phyloP scores from a whole-genome alignment of 768 basidiomycete species.

The Pleurotus pulmonarius region DNA sequence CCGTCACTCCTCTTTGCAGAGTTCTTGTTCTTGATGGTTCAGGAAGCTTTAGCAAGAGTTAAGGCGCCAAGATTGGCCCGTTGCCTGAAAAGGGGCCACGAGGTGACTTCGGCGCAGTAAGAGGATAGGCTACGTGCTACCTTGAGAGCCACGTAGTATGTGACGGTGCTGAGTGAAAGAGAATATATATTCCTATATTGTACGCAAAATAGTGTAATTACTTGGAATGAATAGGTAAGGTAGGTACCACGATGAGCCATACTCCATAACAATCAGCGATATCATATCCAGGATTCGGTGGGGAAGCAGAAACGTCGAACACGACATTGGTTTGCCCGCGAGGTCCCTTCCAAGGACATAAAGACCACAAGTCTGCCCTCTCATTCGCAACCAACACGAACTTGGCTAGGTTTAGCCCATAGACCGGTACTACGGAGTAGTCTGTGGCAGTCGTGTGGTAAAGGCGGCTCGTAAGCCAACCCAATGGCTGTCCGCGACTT shows the following conservation, averaged over 20 bases:
- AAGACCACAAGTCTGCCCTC: conserved; percentile 30
- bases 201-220: too few species aligned
- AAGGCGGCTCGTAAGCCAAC: conserved; percentile 32
- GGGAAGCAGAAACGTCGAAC: conserved; percentile 26
- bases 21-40: too few species aligned
- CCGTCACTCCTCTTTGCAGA: not conserved
- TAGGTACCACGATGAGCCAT: conserved; percentile 22
- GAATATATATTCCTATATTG: too few species aligned
- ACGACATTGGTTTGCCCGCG: conserved; percentile 31
- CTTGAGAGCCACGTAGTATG: too few species aligned
- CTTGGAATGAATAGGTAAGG: not conserved
- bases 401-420: conserved; percentile 30
- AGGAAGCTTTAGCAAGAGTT: too few species aligned
- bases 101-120: not conserved
- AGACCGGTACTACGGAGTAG: conserved; percentile 22
- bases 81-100: not conserved
- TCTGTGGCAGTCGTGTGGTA: conserved; percentile 13
- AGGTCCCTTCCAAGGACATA: conserved; percentile 28
- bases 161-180: too few species aligned
- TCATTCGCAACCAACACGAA: conserved; percentile 28
- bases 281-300: conserved; percentile 19
- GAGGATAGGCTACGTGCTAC: not conserved
- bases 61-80: not conserved
- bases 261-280: conserved; percentile 26
- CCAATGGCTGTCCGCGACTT: conserved; percentile 25